Evolutionary conservation across 805 yeast genomes (phyloP), one percentile per base, ranked within the genome.

Genomic region (Saturnispora sekii): DNA sequence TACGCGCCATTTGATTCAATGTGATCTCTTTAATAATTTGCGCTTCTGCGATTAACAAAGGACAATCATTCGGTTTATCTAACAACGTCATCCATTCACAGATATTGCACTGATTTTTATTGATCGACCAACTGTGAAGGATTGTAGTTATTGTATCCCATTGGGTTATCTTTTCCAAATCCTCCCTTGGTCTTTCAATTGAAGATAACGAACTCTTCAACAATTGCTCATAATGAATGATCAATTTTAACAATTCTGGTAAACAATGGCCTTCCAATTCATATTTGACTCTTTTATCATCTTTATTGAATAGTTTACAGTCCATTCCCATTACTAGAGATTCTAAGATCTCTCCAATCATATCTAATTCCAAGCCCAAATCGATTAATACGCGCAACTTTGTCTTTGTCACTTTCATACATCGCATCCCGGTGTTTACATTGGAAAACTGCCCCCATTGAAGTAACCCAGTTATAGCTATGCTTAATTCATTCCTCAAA

Each of bases 221-320:
- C 15, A 55, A 38, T 18, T 48, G 50, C 16, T 49, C 51, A 43
- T 60, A 54, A 31, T 48, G 46, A 8, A 51, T 44, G 10, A 58
- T 33, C 32, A 59, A 26, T 40, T 55, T 53, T 39, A 62, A 30
- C 4, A 62, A 35, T 11, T 54, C 26, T 11, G 37, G 12, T 11
- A 57, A 7, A 5, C 57, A 40, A 3, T 43, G 43, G 12, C 16
- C 32, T 9, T 21, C 33, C 17, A 50, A 5, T 14, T 33, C 34
- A 34, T 59, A 28, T 2, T 38, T 35, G 3, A 35, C 11, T 8
- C 38, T 35, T 7, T 41, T 40, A 10, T 53, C 44, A 15, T 49
- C 45, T 7, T 53, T 43, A 14, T 47, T 47, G 39, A 53, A 54
- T 2, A 58, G 14, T 16, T 45, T 46, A 48, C 48, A 59, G 3